Evolutionary conservation across 2,329 filamentous ascomycete genomes (phyloP), one percentile per base, ranked within the genome.

Genomic region (Aspergillus amoenus): DNA sequence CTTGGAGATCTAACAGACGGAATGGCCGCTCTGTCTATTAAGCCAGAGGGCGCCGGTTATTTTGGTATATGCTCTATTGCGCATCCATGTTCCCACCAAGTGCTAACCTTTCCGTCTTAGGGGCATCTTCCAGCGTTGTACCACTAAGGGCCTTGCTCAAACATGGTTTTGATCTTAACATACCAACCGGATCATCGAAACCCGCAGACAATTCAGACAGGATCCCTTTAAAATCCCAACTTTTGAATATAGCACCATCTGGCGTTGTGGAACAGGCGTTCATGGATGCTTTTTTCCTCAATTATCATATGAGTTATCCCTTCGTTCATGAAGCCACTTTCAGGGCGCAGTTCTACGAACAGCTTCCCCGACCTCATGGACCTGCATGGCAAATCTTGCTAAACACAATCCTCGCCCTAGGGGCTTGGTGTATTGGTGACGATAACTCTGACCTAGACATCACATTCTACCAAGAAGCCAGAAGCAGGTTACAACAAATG

Each of bases 251-350:
- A 22, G 73, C 73, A 9, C 73, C 73, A 1, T 74, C 73, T 22
- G 72, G 72, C 12, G 59, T 75, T 32, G 68, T 75, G 12, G 72
- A 75, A 52, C 73, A 76, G 59, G 70, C 73, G 3, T 75, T 77
- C 39, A 75, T 77, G 54, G 75, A 80, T 56, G 73, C 76, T 1
- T 81, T 78, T 61, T 81, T 81, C 55, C 62, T 72, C 18, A 71
- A 78, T 22, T 81, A 80, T 59, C 77, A 81, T 60, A 67, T 70
- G 6, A 75, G 75, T 43, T 81, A 80, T 61, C 79, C 79, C 1
- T 75, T 81, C 41, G 67, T 81, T 8, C 77, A 81, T 52, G 79
- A 81, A 60, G 70, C 73, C 5, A 78, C 74, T 0, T 81, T 81
- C 55, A 69, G 78, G 51, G 77, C 78, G 13, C 78, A 80, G 55